Evolutionary conservation across 73 alveolate genomes (phyloP).

Genomic region (Tetrahymena borealis): DNA sequence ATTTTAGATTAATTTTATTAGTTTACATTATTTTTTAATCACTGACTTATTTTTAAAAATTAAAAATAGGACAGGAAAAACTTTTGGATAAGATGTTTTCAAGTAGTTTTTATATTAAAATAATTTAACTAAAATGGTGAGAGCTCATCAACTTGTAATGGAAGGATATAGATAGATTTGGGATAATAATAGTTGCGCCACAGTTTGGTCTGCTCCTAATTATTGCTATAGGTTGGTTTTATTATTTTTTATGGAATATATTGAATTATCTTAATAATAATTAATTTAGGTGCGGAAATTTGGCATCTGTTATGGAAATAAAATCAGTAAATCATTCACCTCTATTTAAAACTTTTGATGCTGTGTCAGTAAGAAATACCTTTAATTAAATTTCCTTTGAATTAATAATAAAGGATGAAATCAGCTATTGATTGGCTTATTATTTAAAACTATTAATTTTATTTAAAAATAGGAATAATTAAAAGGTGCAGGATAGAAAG

Average conservation of each 20-base stretch:
- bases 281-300: background rate
- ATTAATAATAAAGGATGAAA: too few relatives aligned
- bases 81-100: slow-evolving; percentile 29
- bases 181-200: slow-evolving; percentile 49
- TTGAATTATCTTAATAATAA: background rate
- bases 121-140: slow-evolving; percentile 8
- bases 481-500: background rate
- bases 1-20: background rate
- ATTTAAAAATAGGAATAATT: background rate
- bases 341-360: background rate
- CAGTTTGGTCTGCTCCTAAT: slow-evolving; percentile 78
- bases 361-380: background rate
- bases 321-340: background rate
- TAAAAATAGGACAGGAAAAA: background rate
- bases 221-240: slow-evolving; percentile 68
- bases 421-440: too few relatives aligned
- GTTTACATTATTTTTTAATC: background rate
- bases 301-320: background rate
- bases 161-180: slow-evolving; percentile 83
- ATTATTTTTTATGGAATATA: background rate
- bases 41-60: background rate
- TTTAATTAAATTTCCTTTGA: background rate
- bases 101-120: background rate
- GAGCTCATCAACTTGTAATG: slow-evolving; percentile 85
- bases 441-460: too few relatives aligned